Percentiles rank a stretch among this genome's conserved stretches.
Conservation (phyloP, 495 filamentous ascomycete species). For the Tetracladium setigerum region DNA sequence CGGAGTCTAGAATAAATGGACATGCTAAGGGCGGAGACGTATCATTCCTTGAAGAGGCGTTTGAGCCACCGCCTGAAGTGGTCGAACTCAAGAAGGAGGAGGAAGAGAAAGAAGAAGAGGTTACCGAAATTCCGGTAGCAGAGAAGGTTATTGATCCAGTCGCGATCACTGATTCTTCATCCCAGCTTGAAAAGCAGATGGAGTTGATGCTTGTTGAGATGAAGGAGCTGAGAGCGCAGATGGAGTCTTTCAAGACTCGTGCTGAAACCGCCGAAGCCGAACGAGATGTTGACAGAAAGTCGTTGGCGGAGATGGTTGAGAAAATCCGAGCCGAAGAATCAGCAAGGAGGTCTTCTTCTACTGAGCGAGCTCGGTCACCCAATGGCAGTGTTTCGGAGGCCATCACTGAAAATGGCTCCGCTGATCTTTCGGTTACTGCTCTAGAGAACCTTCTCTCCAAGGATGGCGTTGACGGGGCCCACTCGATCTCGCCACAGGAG, state of each 20-base stretch:
- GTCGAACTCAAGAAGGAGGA: conserved; percentile 12
- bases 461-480: conserved; percentile 3
- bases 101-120: conserved; percentile 11
- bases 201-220: conserved; percentile 79
- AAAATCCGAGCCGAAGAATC: conserved; percentile 65
- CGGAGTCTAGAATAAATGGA: conserved; percentile 26
- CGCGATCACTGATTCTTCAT: conserved; percentile 23
- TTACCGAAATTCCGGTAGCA: conserved; percentile 30
- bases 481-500: neutral
- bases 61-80: conserved; percentile 24
- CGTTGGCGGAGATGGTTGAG: conserved; percentile 82
- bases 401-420: too few species aligned
- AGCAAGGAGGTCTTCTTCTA: conserved; percentile 22
- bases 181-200: conserved; percentile 57
- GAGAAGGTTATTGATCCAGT: conserved; percentile 23
- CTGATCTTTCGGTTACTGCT: neutral
- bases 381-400: neutral
- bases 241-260: conserved; percentile 66
- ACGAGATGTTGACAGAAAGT: conserved; percentile 55
- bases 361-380: conserved; percentile 14
- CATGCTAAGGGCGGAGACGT: conserved; percentile 16
- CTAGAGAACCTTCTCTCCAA: neutral
- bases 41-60: conserved; percentile 24
- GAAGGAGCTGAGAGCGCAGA: conserved; percentile 70
- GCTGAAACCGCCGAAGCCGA: conserved; percentile 78